Base-by-base conservation (phyloP, 495 filamentous ascomycete genomes). In the Jackrogersella minutella region DNA sequence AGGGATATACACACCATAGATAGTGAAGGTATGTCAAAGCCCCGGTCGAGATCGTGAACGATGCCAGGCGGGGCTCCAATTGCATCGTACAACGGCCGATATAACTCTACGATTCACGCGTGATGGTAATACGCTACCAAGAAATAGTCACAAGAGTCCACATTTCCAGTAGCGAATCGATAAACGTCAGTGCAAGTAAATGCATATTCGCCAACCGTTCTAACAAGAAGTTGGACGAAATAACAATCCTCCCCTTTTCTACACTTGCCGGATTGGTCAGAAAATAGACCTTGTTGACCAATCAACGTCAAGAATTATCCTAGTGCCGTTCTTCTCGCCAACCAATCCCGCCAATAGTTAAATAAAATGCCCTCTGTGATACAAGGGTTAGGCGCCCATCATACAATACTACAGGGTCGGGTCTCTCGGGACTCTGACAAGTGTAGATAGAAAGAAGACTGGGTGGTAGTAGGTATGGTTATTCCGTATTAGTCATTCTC, bases 191-290 rank as follows among this genome's bases (percentile, higher is more conserved):
- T 44, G 24, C 26, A 30, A 47, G 17, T 41, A n/a, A 53, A 21
- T 41, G 16, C 21, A 59, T 28, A 24, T 49, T 60, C 54, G 40
- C 16, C 40, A 46, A 46, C 5, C 9, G 30, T 33, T 57, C 26
- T 30, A 30, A 53, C 39, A 16, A 37, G 19, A 16, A 24, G 24
- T 41, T 58, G 47, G 31, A 40, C n/a, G 9, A 19, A n/a, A 44
- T 52, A 16, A 33, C 13, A 37, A 31, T 16, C 26, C 19, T 46
- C 19, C 28, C 19, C 52, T 28, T 37, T 53, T n/a, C 14, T 21
- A n/a, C 40, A 50, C 31, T 64, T 64, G 4, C 56, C 50, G 50
- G 60, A 64, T 69, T 69, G 55, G 66, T 64, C 43, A 44, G 22
- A 61, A 64, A 57, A 39, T 39, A 50, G 10, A 9, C 21, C 6